Base-by-base conservation (phyloP, 345 rosid species). In the Atalantia buxifolia region DNA sequence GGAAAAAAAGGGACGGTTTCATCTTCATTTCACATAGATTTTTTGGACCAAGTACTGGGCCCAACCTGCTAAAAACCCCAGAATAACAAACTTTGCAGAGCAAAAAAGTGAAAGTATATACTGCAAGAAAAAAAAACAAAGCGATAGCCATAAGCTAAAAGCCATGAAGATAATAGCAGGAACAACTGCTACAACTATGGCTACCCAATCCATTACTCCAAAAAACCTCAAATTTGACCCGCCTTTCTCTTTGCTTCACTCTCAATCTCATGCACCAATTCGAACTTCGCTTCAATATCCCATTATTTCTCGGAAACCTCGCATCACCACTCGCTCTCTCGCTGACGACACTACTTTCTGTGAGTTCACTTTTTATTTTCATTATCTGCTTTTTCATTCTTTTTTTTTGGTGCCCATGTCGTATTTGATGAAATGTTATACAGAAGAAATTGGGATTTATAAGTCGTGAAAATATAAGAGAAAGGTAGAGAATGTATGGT, bases 141-240 rank as follows among this genome's bases (percentile, higher is more conserved):
- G 18, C 18, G 77, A 75, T 28, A 27, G 30, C 30, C 21, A 36
- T 24, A 38, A 55, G 30, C n/a, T 19, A 1, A 25, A 79, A 19
- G 77, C 85, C 77, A 86, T 86, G 89, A 87, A 83, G 80, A 75
- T 82, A 35, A 77, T 64, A 69, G 79, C 82, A 57, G 50, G 18
- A 13, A 45, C 50, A 45, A 45, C 50, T 45, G 56, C 71, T 71
- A 61, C 59, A 72, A 56, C 84, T 70, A n/a, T 53, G 57, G 63
- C 70, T 77, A 65, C 7, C 45, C 40, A 48, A 48, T 64, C 31
- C 33, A 63, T 64, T 64, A n/a, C 8, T 48, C 71, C 33, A 14
- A 76, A 78, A 21, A 8, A 59, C 72, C 66, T 81, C 61, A 81
- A 69, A 78, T 64, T 75, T 76, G 75, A 65, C 77, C 19, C 50